Conservation (phyloP, 106 monocot genomes). For the Dendrobium officinale region DNA sequence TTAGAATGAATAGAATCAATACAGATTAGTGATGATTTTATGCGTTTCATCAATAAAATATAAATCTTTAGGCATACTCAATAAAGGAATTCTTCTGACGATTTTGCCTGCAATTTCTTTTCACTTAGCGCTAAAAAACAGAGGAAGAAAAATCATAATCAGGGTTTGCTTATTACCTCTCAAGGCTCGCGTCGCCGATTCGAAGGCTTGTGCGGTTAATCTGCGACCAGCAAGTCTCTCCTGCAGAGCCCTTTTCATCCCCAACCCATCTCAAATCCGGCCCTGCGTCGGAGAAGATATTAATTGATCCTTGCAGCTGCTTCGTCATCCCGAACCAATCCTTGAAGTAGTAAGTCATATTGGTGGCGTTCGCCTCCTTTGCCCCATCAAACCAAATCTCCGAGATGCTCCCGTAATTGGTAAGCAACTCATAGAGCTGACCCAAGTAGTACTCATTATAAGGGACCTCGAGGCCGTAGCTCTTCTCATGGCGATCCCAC, state of each 20-base stretch:
- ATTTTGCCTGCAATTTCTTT: too few relatives aligned
- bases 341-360: constrained; percentile 79
- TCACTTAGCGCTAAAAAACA: too few relatives aligned
- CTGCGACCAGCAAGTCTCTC: constrained; percentile 70
- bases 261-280: constrained; percentile 88
- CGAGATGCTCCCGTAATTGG: constrained; percentile 55
- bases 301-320: constrained; percentile 68
- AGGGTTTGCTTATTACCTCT: constrained; percentile 18
- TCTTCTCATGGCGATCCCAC: constrained; percentile 84
- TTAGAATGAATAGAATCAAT: too few relatives aligned
- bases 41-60: too few relatives aligned
- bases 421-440: constrained; percentile 65
- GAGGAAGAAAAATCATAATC: background rate
- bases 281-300: constrained; percentile 92
- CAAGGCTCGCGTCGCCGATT: constrained; percentile 54
- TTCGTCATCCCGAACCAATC: constrained; percentile 71
- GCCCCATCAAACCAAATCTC: constrained; percentile 99
- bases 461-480: constrained; percentile 47
- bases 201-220: constrained; percentile 51
- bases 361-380: constrained; percentile 59
- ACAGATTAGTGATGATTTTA: too few relatives aligned
- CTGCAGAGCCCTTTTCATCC: constrained; percentile 71
- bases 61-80: too few relatives aligned
- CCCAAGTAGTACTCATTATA: constrained; percentile 86
- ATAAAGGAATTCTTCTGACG: too few relatives aligned